phyloP scores from a whole-genome alignment of 306 rosid species.

The Potentilla sterilis region DNA sequence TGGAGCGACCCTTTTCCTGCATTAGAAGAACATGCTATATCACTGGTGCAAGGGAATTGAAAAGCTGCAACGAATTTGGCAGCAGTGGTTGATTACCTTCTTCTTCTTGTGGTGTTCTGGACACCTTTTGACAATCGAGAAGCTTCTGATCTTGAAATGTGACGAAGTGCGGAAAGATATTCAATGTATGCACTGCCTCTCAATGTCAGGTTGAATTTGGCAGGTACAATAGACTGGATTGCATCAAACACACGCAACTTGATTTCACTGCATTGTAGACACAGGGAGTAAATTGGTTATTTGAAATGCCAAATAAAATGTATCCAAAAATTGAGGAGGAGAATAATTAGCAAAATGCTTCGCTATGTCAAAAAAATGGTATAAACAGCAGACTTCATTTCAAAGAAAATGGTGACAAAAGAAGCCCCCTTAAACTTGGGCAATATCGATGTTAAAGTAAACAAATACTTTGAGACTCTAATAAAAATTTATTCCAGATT shows the following conservation, averaged over 20 bases:
- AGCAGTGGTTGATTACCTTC: constrained; percentile 47
- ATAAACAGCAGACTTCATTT: not conserved
- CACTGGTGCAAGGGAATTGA: constrained; percentile 16
- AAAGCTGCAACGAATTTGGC: constrained; percentile 15
- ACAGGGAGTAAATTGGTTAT: constrained; percentile 15
- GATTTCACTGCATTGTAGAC: constrained; percentile 45
- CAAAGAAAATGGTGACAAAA: not conserved
- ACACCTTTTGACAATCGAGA: constrained; percentile 49
- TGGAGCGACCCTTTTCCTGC: constrained; percentile 55
- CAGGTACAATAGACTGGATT: constrained; percentile 55
- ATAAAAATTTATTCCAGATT: not conserved
- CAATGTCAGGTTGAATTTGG: constrained; percentile 39
- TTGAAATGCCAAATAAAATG: not conserved
- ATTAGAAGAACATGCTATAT: constrained; percentile 28
- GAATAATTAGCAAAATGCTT: not conserved
- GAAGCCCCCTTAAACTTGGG: not conserved
- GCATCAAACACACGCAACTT: constrained; percentile 36
- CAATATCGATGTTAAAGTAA: not conserved
- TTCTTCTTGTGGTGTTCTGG: constrained; percentile 39
- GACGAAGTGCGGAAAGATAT: constrained; percentile 68
- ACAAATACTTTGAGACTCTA: not conserved
- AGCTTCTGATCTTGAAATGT: constrained; percentile 67
- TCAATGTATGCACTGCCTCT: constrained; percentile 56
- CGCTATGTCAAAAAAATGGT: not conserved
- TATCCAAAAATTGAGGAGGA: not conserved